These are phyloP conservation scores for Spathaspora arborariae DNA, from an alignment of 805 yeast species.

Conservation along the genomic window DNA sequence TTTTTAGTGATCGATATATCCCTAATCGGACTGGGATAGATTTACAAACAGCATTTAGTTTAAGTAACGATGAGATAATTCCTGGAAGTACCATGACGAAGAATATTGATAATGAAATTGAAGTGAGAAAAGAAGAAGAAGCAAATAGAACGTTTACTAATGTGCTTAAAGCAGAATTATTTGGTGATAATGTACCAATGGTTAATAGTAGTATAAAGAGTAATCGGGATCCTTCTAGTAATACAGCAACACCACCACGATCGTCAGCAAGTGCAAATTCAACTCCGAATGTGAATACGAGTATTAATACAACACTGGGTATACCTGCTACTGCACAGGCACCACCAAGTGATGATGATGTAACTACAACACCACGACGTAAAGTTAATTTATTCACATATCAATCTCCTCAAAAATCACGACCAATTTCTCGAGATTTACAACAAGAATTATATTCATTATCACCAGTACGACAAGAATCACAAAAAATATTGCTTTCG, in stretches of 20 bases:
- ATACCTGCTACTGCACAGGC: background rate
- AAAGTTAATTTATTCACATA: slow-evolving; percentile 67
- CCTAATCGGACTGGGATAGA: slow-evolving; percentile 87
- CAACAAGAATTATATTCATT: slow-evolving; percentile 74
- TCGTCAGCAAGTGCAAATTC: slow-evolving; percentile 10
- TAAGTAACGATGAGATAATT: slow-evolving; percentile 43
- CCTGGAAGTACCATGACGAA: slow-evolving; percentile 22
- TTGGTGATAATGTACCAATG: slow-evolving; percentile 79
- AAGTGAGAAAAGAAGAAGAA: slow-evolving; percentile 66
- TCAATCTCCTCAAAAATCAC: slow-evolving; percentile 60
- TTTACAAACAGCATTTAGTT: slow-evolving; percentile 77
- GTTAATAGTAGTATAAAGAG: slow-evolving; percentile 14
- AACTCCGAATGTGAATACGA: background rate
- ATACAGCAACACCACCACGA: slow-evolving; percentile 5
- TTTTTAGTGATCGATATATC: slow-evolving; percentile 80
- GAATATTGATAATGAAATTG: slow-evolving; percentile 46
- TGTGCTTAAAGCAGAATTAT: slow-evolving; percentile 81
- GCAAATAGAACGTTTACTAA: slow-evolving; percentile 86
- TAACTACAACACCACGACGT: slow-evolving; percentile 36
- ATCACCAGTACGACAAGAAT: slow-evolving; percentile 86
- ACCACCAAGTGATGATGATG: slow-evolving; percentile 9
- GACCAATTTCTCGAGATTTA: slow-evolving; percentile 61
- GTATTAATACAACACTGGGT: background rate
- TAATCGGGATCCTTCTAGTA: background rate
- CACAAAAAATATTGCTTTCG: slow-evolving; percentile 72